phyloP scores from a whole-genome alignment of 2,329 filamentous ascomycete genomes.

The Chrysoporthe cubensis region DNA sequence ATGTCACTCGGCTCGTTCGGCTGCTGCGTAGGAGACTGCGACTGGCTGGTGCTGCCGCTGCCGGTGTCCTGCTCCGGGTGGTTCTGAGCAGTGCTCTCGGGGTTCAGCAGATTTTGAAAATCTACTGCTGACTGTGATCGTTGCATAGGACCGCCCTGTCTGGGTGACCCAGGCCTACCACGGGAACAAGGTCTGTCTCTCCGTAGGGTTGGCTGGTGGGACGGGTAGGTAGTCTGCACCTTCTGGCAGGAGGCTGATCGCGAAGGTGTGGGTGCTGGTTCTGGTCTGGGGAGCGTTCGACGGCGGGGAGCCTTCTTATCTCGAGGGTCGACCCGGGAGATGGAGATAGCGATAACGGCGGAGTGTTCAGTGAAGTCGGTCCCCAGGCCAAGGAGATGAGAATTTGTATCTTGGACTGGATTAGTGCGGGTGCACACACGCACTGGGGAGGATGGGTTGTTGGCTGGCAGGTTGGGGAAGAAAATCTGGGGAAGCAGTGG shows the following conservation, averaged over 20 bases:
- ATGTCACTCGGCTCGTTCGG: constrained; percentile 45
- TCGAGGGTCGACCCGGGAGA: neutral
- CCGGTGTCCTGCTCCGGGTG: constrained; percentile 30
- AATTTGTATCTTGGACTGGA: neutral
- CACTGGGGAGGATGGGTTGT: constrained; percentile 25
- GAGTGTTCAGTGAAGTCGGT: too few relatives aligned
- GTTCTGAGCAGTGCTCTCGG: constrained; percentile 45
- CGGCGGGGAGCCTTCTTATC: constrained; percentile 1
- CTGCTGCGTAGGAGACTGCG: constrained; percentile 37
- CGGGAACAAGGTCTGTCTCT: too few relatives aligned
- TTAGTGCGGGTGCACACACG: constrained; percentile 2
- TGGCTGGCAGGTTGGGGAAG: constrained; percentile 7
- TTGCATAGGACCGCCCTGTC: constrained; percentile 69
- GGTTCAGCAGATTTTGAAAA: constrained; percentile 77
- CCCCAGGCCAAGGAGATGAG: neutral
- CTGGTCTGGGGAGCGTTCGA: neutral
- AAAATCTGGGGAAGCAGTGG: constrained; percentile 33
- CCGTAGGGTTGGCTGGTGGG: too few relatives aligned
- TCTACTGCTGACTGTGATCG: constrained; percentile 73
- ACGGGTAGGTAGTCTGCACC: constrained; percentile 14
- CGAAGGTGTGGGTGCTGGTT: neutral
- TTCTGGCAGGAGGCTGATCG: constrained; percentile 14
- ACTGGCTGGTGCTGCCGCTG: constrained; percentile 31
- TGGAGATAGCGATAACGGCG: neutral
- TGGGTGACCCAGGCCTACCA: constrained; percentile 23